A percentile compares a stretch with the other conserved stretches of the same genome.
Evolutionary conservation across 208 protist genomes (phyloP).

Genomic region (Wallacemonas sp.): DNA sequence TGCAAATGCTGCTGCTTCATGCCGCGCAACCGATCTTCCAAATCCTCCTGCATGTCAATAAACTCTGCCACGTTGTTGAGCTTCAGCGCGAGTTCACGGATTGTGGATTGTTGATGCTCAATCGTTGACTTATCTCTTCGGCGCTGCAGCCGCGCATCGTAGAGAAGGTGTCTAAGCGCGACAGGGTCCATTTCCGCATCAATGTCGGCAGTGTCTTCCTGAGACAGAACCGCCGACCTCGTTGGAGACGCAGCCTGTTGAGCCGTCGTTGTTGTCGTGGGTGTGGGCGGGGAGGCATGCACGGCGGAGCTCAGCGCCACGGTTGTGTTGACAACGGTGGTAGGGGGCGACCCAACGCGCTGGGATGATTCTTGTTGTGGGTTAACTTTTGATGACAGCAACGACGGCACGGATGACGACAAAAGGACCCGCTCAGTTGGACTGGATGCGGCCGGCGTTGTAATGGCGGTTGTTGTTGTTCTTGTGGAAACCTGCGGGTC

Average conservation of each 20-base stretch:
- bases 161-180: conserved; percentile 10
- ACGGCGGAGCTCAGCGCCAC: too few relatives aligned
- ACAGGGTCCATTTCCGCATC: background rate
- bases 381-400: too few relatives aligned
- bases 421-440: too few relatives aligned
- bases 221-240: too few relatives aligned
- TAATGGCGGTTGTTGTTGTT: background rate
- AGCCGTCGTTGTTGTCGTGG: too few relatives aligned
- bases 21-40: conserved; percentile 46
- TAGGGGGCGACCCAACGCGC: too few relatives aligned
- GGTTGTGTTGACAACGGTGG: too few relatives aligned
- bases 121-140: conserved; percentile 42
- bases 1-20: conserved; percentile 30
- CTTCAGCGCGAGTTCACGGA: conserved; percentile 56
- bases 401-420: too few relatives aligned
- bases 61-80: conserved; percentile 52
- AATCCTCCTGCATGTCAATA: conserved; percentile 49
- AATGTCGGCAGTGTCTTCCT: conserved; percentile 1
- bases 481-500: background rate
- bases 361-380: too few relatives aligned
- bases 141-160: conserved; percentile 20
- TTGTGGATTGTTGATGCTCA: conserved; percentile 44
- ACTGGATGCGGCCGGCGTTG: background rate
- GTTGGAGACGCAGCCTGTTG: too few relatives aligned
- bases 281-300: too few relatives aligned